Percentiles rank a stretch among this genome's conserved stretches.
Evolutionary conservation across 2,329 filamentous ascomycete species (phyloP).

Genomic region (Pezicula rhizophila): DNA sequence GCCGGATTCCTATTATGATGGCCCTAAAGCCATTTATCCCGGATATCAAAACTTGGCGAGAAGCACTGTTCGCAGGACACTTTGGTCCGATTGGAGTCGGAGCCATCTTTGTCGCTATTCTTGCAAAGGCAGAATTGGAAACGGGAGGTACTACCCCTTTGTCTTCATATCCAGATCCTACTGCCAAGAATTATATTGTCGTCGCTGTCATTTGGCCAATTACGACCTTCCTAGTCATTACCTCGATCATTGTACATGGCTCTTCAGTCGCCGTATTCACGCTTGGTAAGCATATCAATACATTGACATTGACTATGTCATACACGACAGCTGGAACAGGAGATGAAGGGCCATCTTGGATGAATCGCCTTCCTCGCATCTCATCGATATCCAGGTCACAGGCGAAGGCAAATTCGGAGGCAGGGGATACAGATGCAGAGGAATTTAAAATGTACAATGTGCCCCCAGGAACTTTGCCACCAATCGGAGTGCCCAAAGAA

Average conservation of each 20-base stretch:
- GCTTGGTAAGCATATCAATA: constrained; percentile 96
- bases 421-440: constrained; percentile 71
- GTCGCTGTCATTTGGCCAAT: constrained; percentile 93
- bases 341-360: constrained; percentile 87
- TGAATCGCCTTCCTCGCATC: constrained; percentile 79
- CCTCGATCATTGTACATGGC: constrained; percentile 91
- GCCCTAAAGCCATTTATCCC: constrained; percentile 86
- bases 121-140: constrained; percentile 89
- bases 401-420: constrained; percentile 72
- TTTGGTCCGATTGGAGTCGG: constrained; percentile 97
- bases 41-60: constrained; percentile 96
- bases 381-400: constrained; percentile 68
- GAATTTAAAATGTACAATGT: constrained; percentile 55
- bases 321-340: constrained; percentile 71
- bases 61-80: constrained; percentile 92
- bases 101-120: constrained; percentile 89
- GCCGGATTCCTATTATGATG: constrained; percentile 93
- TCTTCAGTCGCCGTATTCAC: constrained; percentile 99
- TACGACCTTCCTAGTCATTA: constrained; percentile 85
- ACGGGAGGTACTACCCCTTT: constrained; percentile 67
- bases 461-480: constrained; percentile 66
- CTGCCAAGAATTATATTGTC: constrained; percentile 55
- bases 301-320: constrained; percentile 87
- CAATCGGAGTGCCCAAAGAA: constrained; percentile 64
- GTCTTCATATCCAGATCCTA: constrained; percentile 48